Base-by-base conservation (phyloP, 768 basidiomycete genomes). In the Trametes punicea region DNA sequence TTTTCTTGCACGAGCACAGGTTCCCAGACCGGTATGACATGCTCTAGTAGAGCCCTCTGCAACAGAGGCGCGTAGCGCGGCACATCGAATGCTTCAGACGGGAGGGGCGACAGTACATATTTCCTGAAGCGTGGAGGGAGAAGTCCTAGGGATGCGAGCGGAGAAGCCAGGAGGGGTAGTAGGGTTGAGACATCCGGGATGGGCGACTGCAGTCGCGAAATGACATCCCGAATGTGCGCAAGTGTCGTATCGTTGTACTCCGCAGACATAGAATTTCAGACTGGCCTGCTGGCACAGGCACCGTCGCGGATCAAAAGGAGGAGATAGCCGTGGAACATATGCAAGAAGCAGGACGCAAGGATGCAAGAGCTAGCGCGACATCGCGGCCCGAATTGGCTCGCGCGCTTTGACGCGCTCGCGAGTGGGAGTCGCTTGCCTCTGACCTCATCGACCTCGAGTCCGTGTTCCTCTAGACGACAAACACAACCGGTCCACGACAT, bases 11-110 rank as follows among this genome's bases (percentile, higher is more conserved):
- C 67, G 36, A 94, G 73, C 3, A 67, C 55, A 1, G 72, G 62
- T 34, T 82, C 79, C 90, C 92, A 96, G 30, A 81, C 79, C 0
- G 90, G 89, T 3, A 83, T 67, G 46, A 91, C 74, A 57, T 83
- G 75, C 59, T 80, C 79, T 25, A 95, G 64, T 11, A 95, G 68
- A 9, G 73, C 75, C 45, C 76, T 74, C 64, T 96, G 93, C n/a
- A 94, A 70, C 1, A 70, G 65, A 3, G 84, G 81, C 29, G 84
- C 66, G 56, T 70, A 65, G 44, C 70, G 72, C 30, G 58, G 25
- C 21, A 77, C 58, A 56, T 69, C 67, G 46, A 79, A 53, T 11
- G 69, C 62, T 4, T 63, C 65, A 3, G 54, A 29, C 1, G 73
- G 61, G 8, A 81, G 65, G 1, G 78, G 74, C 16, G 72, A 63